Evolutionary conservation across 1,139 yeast species (phyloP).

Genomic region (Magnusiomyces suaveolens): DNA sequence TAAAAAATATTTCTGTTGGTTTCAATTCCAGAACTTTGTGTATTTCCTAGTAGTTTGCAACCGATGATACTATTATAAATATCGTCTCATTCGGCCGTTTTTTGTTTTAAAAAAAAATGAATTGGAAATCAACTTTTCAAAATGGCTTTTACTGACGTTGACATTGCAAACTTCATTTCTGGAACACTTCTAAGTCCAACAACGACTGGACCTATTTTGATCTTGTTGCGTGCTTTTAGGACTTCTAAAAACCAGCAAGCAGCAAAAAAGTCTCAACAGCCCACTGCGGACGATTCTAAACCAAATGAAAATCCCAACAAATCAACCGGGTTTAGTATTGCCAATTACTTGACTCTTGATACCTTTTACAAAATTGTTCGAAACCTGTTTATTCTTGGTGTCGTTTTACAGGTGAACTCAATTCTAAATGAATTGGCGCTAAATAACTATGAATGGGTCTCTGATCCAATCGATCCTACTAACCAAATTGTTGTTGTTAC

Average conservation of each 20-base stretch:
- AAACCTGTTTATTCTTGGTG: background rate
- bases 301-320: too few relatives aligned
- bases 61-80: too few relatives aligned
- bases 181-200: conserved; percentile 11
- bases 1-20: too few relatives aligned
- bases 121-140: background rate
- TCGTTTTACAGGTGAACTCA: conserved; percentile 6
- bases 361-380: background rate
- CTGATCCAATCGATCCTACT: conserved; percentile 4
- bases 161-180: background rate
- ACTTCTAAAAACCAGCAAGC: background rate
- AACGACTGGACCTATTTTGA: conserved; percentile 1
- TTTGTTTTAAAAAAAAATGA: too few relatives aligned
- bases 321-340: too few relatives aligned
- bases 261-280: background rate
- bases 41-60: too few relatives aligned
- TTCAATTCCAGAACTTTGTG: too few relatives aligned
- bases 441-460: conserved; percentile 7
- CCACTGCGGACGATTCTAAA: background rate
- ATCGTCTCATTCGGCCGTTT: background rate
- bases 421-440: conserved; percentile 7
- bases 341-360: background rate
- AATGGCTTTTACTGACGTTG: conserved; percentile 3
- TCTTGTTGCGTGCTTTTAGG: background rate
- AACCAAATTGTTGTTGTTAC: conserved; percentile 14